Base-by-base conservation (phyloP, 2,329 filamentous ascomycete genomes). In the Colletotrichum camelliae region DNA sequence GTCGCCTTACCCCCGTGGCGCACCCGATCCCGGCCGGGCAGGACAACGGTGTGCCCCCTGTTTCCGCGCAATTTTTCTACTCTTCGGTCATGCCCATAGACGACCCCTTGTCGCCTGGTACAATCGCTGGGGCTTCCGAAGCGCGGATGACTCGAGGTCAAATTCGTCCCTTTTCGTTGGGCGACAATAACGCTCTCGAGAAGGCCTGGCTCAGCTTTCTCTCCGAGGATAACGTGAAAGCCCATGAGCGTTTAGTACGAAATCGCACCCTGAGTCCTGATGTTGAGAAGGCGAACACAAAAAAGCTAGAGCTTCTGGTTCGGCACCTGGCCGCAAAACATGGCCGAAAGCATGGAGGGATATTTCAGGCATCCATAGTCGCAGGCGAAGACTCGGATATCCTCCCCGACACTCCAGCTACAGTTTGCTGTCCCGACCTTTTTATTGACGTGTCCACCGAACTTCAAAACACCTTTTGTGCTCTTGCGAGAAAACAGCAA, bases 61-160 rank as follows among this genome's bases (percentile, higher is more conserved):
- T 94, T 70, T 88, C 89, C 37, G 89, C 93, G 27, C 94, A 95
- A 77, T 98, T 95, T 86, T 98, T 98, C 85, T 98, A 98, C 84
- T 91, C 92, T 16, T 97, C 95, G 13, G 88, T 92, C 15, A 90
- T 96, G 66, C 93, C 95, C 35, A 96, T 98, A 81, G 96, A 98
- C 81, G 96, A 98, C 81, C 95, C 95, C 29, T 89, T 98, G n/a
- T 95, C 94, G 12, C 91, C 93, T 2, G 85, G 88, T 13, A 83
- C 89, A 85, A 81, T 91, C 83, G 82, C 90, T 81, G 84, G 83
- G 29, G 80, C 89, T 83, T 77, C 88, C 82, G 85, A 93, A 67
- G 82, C 88, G 16, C 89, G 87, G 72, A 83, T 89, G 71, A 84
- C 88, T 39, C 93, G 90, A 79, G 88, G 90, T 43, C 90, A 92